phyloP scores from a whole-genome alignment of 2,329 filamentous ascomycete species.

The Blumeria graminis region DNA sequence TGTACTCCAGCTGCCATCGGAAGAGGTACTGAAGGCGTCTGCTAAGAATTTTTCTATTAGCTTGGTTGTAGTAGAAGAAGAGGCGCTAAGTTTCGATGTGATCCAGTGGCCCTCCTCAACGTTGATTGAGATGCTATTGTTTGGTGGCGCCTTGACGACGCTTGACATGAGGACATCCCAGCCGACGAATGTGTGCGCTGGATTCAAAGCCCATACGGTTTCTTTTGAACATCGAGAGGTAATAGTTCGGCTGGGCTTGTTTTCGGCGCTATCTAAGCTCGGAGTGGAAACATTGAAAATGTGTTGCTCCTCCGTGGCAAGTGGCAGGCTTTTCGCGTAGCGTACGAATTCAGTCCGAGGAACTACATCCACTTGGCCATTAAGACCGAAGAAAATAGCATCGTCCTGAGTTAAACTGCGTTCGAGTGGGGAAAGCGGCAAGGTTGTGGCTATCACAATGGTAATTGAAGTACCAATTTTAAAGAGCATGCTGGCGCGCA shows the following conservation, averaged over 20 bases:
- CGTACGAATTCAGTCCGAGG: background rate
- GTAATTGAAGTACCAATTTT: background rate
- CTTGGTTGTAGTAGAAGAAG: background rate
- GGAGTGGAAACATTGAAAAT: background rate
- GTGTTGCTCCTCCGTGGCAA: background rate
- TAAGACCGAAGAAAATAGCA: background rate
- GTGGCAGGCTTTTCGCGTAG: background rate
- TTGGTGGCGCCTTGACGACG: constrained; percentile 14
- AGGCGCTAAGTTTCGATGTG: constrained; percentile 14
- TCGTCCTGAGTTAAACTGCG: background rate
- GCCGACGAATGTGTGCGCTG: constrained; percentile 15
- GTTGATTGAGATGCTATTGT: constrained; percentile 10
- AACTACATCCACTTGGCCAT: background rate
- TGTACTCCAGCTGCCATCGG: constrained; percentile 15
- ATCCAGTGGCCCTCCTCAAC: constrained; percentile 16
- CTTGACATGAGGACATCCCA: constrained; percentile 19
- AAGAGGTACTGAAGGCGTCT: background rate
- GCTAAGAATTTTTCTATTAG: background rate
- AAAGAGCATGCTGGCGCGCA: background rate
- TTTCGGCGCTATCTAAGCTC: background rate
- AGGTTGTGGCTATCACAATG: background rate
- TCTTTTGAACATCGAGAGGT: background rate
- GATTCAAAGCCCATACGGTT: constrained; percentile 9
- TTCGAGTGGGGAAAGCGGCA: background rate
- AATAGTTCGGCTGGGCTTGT: background rate